Evolutionary conservation across 2,329 filamentous ascomycete genomes (phyloP), one percentile per base, ranked within the genome.

Genomic region (Claviceps sp.): DNA sequence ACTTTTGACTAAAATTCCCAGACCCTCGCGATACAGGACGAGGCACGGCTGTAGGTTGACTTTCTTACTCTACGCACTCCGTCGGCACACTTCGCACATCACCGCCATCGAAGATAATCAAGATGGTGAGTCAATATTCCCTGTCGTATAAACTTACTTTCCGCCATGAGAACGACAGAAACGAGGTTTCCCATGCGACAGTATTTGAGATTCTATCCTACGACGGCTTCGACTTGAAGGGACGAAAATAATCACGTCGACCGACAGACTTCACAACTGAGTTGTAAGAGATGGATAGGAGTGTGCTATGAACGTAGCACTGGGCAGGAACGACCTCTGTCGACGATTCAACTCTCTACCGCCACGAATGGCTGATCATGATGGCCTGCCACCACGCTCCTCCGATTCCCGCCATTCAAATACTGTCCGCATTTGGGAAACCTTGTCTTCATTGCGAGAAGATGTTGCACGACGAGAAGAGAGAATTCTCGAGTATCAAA

Each of bases 41-140:
- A 62, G 34, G 45, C 59, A 65, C 64, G 61, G 60, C 63, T 57
- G 62, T 34, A 66, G 63, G 62, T 62, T 64, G 62, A 64, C 60
- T 61, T 62, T 60, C 57, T 55, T 55, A 55, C 26, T 57, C 57
- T 61, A 63, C 60, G 62, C 63, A 65, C 62, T 65, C 53, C 61
- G 64, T 65, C 66, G 66, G 65, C 66, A 66, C 60, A 68, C 65
- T 67, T 69, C 66, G 65, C 64, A 68, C 58, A 65, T 59, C 65
- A 66, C 63, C 48, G 43, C 52, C 55, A 65, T 66, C 66, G 63
- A 67, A 69, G 65, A 62, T 63, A 66, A 65, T 68, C 67, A 74
- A 69, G 66, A 74, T 74, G 72, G 72, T 74, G 68, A 73, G 72
- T 72, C 59, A 37, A 26, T 26, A 55, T 56, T 57, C 54, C 54